Percentiles rank a stretch among this genome's conserved stretches.
Conservation (phyloP, 805 yeast genomes). For the Kazachstania taianensis region DNA sequence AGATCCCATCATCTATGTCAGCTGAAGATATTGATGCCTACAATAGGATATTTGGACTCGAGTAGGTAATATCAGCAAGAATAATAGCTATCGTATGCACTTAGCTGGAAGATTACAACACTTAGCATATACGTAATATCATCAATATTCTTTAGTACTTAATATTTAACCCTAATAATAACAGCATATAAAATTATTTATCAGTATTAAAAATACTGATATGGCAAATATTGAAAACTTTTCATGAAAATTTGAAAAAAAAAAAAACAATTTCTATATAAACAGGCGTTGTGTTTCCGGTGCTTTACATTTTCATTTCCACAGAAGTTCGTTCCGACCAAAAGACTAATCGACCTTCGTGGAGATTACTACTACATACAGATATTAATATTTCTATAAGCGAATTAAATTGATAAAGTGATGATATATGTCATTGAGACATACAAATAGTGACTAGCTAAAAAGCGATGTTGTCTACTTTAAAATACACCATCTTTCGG, state of each 20-base stretch:
- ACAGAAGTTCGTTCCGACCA: no score
- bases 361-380: neutral
- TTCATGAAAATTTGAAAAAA: no score
- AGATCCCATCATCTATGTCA: neutral
- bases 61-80: no score
- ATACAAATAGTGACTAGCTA: slow-evolving; percentile 29
- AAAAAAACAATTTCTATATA: no score
- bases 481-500: slow-evolving; percentile 34
- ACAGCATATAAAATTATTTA: neutral
- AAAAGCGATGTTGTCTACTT: slow-evolving; percentile 31
- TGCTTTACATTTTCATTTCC: no score
- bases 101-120: no score
- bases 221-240: no score
- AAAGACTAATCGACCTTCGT: no score
- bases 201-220: no score
- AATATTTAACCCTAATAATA: neutral
- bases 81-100: no score
- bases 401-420: slow-evolving; percentile 14
- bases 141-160: neutral
- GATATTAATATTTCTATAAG: neutral
- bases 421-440: slow-evolving; percentile 29
- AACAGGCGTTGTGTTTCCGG: no score
- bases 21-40: slow-evolving; percentile 10
- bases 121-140: no score
- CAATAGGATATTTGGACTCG: slow-evolving; percentile 16